Evolutionary conservation across 139 green algal genomes (phyloP), one percentile per base, ranked within the genome.

Genomic region (Tetradesmus lagerheimii): DNA sequence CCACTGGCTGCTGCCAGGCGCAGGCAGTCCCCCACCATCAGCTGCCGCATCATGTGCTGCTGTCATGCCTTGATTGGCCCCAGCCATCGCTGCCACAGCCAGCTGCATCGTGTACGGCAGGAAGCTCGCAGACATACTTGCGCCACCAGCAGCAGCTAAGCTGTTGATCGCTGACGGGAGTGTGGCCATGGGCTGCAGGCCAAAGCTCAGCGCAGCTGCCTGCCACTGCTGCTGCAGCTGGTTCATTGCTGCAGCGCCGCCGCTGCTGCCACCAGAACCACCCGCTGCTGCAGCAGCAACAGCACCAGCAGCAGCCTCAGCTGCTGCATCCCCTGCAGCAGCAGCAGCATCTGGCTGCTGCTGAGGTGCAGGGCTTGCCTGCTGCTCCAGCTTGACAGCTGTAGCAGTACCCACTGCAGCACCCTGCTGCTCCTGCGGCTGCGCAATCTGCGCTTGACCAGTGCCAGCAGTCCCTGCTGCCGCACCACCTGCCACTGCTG

Each of bases 21-120:
- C 31, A 14, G 76, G 20, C 23, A 57, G 76, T 37, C 34, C 35
- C 11, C 35, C 75, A 47, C 75, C 34, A 8, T 37, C 81, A 53
- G 53, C 37, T 74, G 53, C 53, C 31, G 53, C 81, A 77, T 87
- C 78, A 3, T 81, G 34, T 37, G 87, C 87, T 50, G 38, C 87
- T 18, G 37, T 57, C 43, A 86, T 83, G 38, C 57, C 88, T 16
- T 89, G 80, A 14, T 80, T 89, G 6, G 80, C 88, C 5, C 88
- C 88, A 2, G 88, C 84, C 62, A 91, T 83, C 5, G 88, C 88
- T 76, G 88, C 88, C 14, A 39, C 88, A 20, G 88, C 88, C 2
- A 91, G 88, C 88, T 86, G 88, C 80, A 88, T 89, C 1, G 84
- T 89, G 39, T 89, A 89, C 6, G 80, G 88, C 80, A 86, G 37